Evolutionary conservation across 345 rosid genomes (phyloP), one percentile per base, ranked within the genome.

Genomic region (Trapa bicornis): DNA sequence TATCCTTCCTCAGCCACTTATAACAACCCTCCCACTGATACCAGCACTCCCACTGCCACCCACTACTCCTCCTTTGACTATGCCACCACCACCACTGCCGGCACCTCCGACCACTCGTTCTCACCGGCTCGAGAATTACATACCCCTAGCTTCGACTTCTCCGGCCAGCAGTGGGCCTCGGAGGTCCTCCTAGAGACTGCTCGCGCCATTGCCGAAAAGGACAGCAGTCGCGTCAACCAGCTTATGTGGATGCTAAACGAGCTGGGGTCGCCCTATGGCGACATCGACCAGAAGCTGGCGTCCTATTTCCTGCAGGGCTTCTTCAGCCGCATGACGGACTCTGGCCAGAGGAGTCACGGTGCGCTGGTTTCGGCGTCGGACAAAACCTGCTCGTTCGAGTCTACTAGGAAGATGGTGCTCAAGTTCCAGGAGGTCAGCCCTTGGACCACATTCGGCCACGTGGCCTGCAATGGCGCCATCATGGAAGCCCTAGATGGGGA

Each of bases 401-500:
- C 95, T 6, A 89, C 91, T 0, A 78, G 96, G 33, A 94, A 86
- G 76, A 85, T 83, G 71, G 85, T 91, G 1, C 74, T 94, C 67
- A 89, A 85, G 78, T 89, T 91, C 58, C 99, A 94, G 80, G 99
- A 94, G 83, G 96, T 86, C 64, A 86, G 89, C 72, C 99, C 97
- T 1, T 94, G 99, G 99, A 84, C 87, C 47, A 94, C 97, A 68
- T 94, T 94, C 32, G 99, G 97, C 16, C 97, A 94, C 74, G 97
- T 89, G 10, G 89, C 97, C 8, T 85, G 87, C 50, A 94, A 91
- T 61, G 97, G 97, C 47, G 96, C 97, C 14, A 85, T 94, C 33
- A 79, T 94, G 83, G 99, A 94, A 77, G 96, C 97, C 14, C 80
- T 94, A 5, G 96, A 91, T 22, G 91, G 96, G 3, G 96, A 94